Conservation (phyloP, 768 basidiomycete species). For the Cantharellus cinnabarinus region DNA sequence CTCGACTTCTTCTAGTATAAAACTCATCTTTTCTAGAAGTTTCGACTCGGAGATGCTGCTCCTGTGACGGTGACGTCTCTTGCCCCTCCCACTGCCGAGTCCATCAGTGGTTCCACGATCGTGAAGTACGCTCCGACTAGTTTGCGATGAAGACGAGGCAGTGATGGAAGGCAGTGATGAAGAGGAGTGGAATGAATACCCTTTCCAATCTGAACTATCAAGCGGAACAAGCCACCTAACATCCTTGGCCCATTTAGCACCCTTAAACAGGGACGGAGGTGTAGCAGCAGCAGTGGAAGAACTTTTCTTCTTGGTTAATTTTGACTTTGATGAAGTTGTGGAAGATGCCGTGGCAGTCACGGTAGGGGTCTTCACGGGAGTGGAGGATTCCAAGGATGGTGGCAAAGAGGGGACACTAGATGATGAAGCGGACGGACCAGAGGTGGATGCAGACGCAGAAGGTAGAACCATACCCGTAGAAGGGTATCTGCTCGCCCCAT, state of each 20-base stretch:
- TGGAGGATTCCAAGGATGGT: not conserved
- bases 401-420: not conserved
- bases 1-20: slow-evolving; percentile 27
- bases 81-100: not conserved
- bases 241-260: slow-evolving; percentile 45
- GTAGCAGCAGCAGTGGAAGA: not conserved
- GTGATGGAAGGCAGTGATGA: not conserved
- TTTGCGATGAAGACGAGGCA: slow-evolving; percentile 12
- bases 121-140: not conserved
- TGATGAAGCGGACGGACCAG: not conserved
- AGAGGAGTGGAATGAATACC: not conserved
- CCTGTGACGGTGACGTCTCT: not conserved
- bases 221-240: slow-evolving; percentile 39
- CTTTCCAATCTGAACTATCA: slow-evolving; percentile 4
- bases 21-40: slow-evolving; percentile 21
- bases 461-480: not conserved
- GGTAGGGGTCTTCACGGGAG: not conserved
- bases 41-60: slow-evolving; percentile 11
- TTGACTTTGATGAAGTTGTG: slow-evolving; percentile 8
- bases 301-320: not conserved
- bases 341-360: slow-evolving; percentile 1
- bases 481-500: too few species aligned
- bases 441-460: not conserved
- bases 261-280: not conserved
- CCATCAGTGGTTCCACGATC: not conserved